Evolutionary conservation across 1,139 yeast genomes (phyloP).

Genomic region (Kodamaea ohmeri): DNA sequence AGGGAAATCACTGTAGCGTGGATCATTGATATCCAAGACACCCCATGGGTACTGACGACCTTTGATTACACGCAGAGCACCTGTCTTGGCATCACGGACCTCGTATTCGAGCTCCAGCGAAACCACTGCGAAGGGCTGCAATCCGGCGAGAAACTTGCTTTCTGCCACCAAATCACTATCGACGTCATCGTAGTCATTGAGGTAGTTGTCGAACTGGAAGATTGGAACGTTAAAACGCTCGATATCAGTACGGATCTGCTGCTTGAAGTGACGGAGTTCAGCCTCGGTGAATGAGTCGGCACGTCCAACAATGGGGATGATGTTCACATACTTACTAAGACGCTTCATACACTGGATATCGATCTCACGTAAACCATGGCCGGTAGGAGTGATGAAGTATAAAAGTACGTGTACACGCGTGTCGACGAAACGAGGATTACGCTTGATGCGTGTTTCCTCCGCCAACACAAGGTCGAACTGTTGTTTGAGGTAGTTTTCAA

Average conservation of each 20-base stretch:
- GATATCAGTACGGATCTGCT: conserved; percentile 64
- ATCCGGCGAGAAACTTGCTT: conserved; percentile 67
- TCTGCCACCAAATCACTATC: conserved; percentile 80
- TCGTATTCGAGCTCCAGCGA: conserved; percentile 62
- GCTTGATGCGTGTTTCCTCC: conserved; percentile 86
- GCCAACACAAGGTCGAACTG: conserved; percentile 90
- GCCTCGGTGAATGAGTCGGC: conserved; percentile 81
- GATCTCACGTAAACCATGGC: conserved; percentile 73
- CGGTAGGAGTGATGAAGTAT: conserved; percentile 71
- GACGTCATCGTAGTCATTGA: conserved; percentile 50
- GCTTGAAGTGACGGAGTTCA: conserved; percentile 62
- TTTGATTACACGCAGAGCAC: conserved; percentile 53
- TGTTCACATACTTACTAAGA: conserved; percentile 76
- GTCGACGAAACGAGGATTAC: conserved; percentile 80
- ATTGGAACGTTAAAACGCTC: conserved; percentile 76
- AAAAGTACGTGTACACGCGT: conserved; percentile 72
- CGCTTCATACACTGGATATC: conserved; percentile 77
- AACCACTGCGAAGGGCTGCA: conserved; percentile 86
- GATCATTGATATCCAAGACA: conserved; percentile 75
- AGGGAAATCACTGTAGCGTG: conserved; percentile 80
- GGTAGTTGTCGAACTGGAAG: conserved; percentile 62
- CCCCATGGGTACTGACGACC: conserved; percentile 98
- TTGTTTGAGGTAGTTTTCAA: conserved; percentile 74
- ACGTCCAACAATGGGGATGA: conserved; percentile 83
- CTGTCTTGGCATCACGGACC: conserved; percentile 51